A percentile compares a stretch with the other conserved stretches of the same genome.
Evolutionary conservation across 2,329 filamentous ascomycete species (phyloP).

Genomic region (Arthroderma sp.): DNA sequence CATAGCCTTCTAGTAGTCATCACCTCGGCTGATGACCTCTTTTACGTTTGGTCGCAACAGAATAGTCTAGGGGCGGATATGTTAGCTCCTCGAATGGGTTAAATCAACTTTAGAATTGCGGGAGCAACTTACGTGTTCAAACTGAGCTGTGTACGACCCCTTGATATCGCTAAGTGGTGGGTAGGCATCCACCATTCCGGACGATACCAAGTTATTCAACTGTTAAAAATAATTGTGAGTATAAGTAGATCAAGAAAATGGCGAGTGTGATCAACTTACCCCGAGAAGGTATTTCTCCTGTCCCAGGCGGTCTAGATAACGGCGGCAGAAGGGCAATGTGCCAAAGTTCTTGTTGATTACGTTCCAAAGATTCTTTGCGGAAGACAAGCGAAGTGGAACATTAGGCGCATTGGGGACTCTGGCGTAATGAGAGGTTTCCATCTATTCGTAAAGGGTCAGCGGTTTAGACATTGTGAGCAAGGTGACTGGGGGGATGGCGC

Average conservation of each 20-base stretch:
- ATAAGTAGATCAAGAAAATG: constrained; percentile 2
- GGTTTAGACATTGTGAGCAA: constrained; percentile 12
- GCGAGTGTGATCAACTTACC: constrained; percentile 37
- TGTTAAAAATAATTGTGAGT: constrained; percentile 24
- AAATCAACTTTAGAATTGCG: neutral
- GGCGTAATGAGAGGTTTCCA: constrained; percentile 81
- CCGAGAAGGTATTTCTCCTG: constrained; percentile 90
- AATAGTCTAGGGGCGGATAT: constrained; percentile 45
- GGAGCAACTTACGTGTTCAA: constrained; percentile 63
- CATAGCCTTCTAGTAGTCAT: constrained; percentile 53
- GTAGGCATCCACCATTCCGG: constrained; percentile 79
- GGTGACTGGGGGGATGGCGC: neutral
- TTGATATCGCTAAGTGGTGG: constrained; percentile 83
- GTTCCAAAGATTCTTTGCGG: constrained; percentile 71
- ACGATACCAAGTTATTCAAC: constrained; percentile 74
- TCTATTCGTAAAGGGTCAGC: constrained; percentile 23
- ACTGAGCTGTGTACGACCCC: constrained; percentile 89
- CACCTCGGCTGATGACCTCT: constrained; percentile 74
- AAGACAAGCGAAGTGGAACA: constrained; percentile 61
- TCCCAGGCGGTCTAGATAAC: constrained; percentile 83
- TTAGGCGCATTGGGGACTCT: constrained; percentile 59
- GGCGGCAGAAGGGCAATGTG: constrained; percentile 77
- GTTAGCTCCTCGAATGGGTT: constrained; percentile 7
- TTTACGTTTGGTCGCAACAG: constrained; percentile 67
- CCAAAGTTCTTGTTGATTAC: constrained; percentile 96